Percentiles rank a stretch among this genome's conserved stretches.
Conservation (phyloP, 352 stramenopile species). For the Globisporangium lucens region DNA sequence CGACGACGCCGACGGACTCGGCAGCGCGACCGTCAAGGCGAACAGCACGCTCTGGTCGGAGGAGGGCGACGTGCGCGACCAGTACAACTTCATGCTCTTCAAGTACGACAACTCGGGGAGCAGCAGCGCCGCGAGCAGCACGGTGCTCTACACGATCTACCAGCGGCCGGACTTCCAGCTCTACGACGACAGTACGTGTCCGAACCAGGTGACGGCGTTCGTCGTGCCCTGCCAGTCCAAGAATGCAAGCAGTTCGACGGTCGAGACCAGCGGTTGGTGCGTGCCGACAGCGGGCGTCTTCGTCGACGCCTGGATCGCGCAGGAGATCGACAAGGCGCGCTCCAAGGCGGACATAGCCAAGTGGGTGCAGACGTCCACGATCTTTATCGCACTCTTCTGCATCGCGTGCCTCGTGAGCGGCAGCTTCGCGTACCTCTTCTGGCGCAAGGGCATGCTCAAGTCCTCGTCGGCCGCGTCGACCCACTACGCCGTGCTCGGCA, state of each 20-base stretch:
- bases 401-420: slow-evolving; percentile 12
- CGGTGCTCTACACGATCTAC: slow-evolving; percentile 45
- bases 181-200: slow-evolving; percentile 24
- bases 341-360: slow-evolving; percentile 6
- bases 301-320: slow-evolving; percentile 37
- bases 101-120: slow-evolving; percentile 19
- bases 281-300: slow-evolving; percentile 26
- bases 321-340: slow-evolving; percentile 3
- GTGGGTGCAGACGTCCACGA: slow-evolving; percentile 12
- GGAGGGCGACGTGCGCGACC: slow-evolving; percentile 24
- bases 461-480: not conserved
- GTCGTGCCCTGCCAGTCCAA: slow-evolving; percentile 39
- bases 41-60: slow-evolving; percentile 42
- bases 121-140: not conserved
- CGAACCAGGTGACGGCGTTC: slow-evolving; percentile 31
- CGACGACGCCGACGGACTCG: slow-evolving; percentile 23
- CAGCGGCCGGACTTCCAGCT: slow-evolving; percentile 24
- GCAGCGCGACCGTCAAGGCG: not conserved
- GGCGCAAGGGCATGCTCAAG: slow-evolving; percentile 6
- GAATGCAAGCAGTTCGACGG: not conserved
- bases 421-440: slow-evolving; percentile 10
- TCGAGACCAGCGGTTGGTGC: slow-evolving; percentile 30
- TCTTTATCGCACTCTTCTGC: slow-evolving; percentile 18
- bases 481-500: slow-evolving; percentile 10
- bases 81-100: slow-evolving; percentile 37